These are phyloP conservation scores for Xerophyta viscosa DNA, from an alignment of 106 monocot genomes.

Conservation along the genomic window DNA sequence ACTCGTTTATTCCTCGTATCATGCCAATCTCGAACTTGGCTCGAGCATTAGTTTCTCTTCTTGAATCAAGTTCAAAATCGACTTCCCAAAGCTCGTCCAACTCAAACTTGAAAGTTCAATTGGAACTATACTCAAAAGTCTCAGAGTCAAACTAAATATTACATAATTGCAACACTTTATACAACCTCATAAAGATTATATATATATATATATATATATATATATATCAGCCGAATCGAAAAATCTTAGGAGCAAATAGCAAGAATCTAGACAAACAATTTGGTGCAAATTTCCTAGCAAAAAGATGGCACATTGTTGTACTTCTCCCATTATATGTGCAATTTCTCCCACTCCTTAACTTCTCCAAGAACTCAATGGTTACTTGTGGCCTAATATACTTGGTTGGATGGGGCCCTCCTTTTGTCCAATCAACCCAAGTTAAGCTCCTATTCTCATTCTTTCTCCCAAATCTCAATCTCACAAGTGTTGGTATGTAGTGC, in stretches of 20 bases:
- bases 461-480: constrained; percentile 17
- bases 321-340: constrained; percentile 63
- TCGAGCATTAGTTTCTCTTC: no score
- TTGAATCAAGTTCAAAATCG: no score
- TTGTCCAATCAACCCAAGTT: constrained; percentile 87
- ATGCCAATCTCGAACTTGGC: no score
- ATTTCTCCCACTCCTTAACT: constrained; percentile 31
- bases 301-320: constrained; percentile 60
- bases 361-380: constrained; percentile 29
- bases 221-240: constrained; percentile 33
- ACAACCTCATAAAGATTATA: no score
- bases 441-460: constrained; percentile 56
- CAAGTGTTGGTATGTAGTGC: constrained; percentile 71
- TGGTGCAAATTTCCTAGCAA: constrained; percentile 77
- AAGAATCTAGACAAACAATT: constrained; percentile 36
- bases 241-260: constrained; percentile 39
- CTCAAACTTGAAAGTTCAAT: no score
- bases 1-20: no score
- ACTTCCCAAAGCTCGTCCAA: no score
- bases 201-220: no score
- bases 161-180: no score
- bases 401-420: constrained; percentile 39
- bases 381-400: constrained; percentile 33
- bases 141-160: no score
- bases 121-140: no score